These are phyloP conservation scores for Pseudogymnoascus sp. DNA, from an alignment of 2,329 filamentous ascomycete species.

Conservation along the genomic window DNA sequence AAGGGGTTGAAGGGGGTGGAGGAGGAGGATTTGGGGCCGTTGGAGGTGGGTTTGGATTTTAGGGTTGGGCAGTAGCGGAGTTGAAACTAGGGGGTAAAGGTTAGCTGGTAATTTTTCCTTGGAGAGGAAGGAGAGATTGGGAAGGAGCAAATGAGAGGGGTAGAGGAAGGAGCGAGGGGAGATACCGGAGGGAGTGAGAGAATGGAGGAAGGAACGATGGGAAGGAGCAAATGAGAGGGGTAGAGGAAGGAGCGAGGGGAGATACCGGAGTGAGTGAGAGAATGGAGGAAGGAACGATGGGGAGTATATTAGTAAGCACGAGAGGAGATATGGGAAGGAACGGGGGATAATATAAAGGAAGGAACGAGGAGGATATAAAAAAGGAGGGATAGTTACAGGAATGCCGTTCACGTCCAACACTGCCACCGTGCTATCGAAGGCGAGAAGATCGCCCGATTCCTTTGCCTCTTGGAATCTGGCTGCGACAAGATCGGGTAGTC, in stretches of 20 bases:
- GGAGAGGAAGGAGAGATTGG: background rate
- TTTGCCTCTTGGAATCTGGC: background rate
- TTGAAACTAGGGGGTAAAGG: constrained; percentile 49
- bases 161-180: background rate
- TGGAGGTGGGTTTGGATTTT: constrained; percentile 53
- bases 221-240: background rate
- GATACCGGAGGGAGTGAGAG: background rate
- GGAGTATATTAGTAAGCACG: too few relatives aligned
- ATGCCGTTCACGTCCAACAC: background rate
- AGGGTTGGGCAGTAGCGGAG: constrained; percentile 62
- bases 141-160: background rate
- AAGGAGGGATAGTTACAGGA: background rate
- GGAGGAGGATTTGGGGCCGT: constrained; percentile 18
- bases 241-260: background rate
- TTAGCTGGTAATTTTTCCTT: background rate
- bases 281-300: background rate
- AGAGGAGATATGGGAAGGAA: background rate
- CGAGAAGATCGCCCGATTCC: background rate
- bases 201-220: background rate
- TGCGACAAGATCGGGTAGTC: background rate
- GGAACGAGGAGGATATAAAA: too few relatives aligned
- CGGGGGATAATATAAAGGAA: background rate
- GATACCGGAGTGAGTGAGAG: too few relatives aligned
- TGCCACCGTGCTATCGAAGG: background rate
- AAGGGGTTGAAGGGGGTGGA: constrained; percentile 52